These are phyloP conservation scores for Penicillium occitanis DNA, from an alignment of 2,329 filamentous ascomycete species.

Conservation along the genomic window DNA sequence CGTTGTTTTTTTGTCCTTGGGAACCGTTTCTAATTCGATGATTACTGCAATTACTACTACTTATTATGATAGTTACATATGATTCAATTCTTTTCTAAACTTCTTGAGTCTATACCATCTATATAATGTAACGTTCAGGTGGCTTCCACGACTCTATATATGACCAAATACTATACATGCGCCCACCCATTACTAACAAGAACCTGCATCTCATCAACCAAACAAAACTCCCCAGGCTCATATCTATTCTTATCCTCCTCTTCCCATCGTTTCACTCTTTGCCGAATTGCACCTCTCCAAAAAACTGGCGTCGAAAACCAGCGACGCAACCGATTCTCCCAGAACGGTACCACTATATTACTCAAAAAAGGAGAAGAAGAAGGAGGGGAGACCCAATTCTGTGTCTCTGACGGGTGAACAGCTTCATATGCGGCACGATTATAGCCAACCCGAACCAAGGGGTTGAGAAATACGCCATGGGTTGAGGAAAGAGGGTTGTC, in stretches of 20 bases:
- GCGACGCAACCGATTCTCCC: conserved; percentile 57
- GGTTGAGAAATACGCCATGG: conserved; percentile 66
- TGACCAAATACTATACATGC: conserved; percentile 47
- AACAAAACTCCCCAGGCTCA: conserved; percentile 48
- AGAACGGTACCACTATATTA: conserved; percentile 47
- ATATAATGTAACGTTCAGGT: neutral
- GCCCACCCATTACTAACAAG: conserved; percentile 59
- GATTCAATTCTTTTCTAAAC: neutral
- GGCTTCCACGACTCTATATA: neutral
- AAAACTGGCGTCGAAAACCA: conserved; percentile 42
- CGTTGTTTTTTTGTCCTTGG: neutral
- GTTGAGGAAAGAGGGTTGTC: conserved; percentile 58
- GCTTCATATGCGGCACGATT: conserved; percentile 53
- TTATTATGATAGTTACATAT: neutral
- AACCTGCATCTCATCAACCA: conserved; percentile 64
- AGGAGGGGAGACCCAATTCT: neutral
- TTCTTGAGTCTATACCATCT: neutral
- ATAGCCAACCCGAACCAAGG: conserved; percentile 67
- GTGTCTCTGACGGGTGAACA: conserved; percentile 42
- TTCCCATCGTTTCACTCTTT: conserved; percentile 41
- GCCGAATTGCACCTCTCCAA: conserved; percentile 30
- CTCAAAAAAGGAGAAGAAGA: conserved; percentile 39
- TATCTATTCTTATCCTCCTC: neutral
- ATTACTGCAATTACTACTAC: neutral
- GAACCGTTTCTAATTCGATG: neutral